phyloP scores from a whole-genome alignment of 2,329 filamentous ascomycete genomes.

The Coniochaeta prunicola region DNA sequence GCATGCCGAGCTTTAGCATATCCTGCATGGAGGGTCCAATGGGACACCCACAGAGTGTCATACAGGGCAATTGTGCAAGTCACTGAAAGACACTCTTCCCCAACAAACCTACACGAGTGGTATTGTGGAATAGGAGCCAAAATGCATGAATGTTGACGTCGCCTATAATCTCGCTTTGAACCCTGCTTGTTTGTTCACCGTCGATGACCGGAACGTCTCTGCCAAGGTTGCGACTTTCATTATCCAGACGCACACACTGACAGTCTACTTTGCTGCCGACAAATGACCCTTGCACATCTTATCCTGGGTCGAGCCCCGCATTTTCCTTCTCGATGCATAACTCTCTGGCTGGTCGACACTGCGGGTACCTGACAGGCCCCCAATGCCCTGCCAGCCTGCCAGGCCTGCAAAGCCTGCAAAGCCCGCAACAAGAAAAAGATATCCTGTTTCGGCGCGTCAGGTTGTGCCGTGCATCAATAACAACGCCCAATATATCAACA shows the following conservation, averaged over 20 bases:
- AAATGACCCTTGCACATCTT: neutral
- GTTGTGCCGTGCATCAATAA: neutral
- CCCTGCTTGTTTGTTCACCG: neutral
- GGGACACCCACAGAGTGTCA: neutral
- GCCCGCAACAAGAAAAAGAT: neutral
- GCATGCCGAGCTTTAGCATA: neutral
- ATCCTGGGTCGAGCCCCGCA: neutral
- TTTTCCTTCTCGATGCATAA: neutral
- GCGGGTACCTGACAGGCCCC: neutral
- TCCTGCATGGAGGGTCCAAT: constrained; percentile 1
- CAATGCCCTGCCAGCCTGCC: too few relatives aligned
- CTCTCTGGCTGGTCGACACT: neutral
- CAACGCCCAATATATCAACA: neutral
- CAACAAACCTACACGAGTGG: too few relatives aligned
- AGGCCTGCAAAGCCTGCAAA: too few relatives aligned
- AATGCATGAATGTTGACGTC: neutral
- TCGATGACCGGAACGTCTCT: neutral
- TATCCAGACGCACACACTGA: neutral
- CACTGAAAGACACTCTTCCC: neutral
- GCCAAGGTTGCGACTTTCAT: neutral
- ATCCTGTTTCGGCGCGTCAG: constrained; percentile 1
- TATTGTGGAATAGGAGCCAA: neutral
- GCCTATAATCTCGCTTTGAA: neutral
- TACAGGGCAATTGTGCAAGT: neutral
- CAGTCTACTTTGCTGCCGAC: neutral